These are phyloP conservation scores for Lithocarpus polystachyus DNA, from an alignment of 306 rosid genomes.

Conservation along the genomic window DNA sequence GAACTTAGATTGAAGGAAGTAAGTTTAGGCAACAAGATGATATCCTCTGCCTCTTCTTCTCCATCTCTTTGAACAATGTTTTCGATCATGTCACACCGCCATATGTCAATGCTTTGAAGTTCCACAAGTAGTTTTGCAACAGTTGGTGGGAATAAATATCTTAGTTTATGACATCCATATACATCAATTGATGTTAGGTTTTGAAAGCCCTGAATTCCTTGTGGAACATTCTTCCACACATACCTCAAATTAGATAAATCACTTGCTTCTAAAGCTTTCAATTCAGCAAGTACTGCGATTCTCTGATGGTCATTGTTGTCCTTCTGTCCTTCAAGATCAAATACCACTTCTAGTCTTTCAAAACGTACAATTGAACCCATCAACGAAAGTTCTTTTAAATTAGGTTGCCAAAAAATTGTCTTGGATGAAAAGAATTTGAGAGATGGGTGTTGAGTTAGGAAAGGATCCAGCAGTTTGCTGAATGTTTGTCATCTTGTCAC, in stretches of 20 bases:
- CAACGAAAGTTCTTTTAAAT: not conserved
- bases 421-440: not conserved
- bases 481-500: too few species aligned
- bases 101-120: not conserved
- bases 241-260: not conserved
- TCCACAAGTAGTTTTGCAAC: too few species aligned
- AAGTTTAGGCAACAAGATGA: not conserved
- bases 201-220: not conserved
- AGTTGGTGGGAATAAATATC: not conserved
- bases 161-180: not conserved
- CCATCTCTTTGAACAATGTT: not conserved
- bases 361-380: rapidly evolving
- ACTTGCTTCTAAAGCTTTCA: not conserved
- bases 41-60: not conserved
- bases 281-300: not conserved
- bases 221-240: not conserved
- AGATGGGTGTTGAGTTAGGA: not conserved
- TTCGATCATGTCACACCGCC: not conserved
- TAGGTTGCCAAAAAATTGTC: not conserved
- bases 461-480: too few species aligned
- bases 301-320: not conserved
- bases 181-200: not conserved
- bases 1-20: not conserved
- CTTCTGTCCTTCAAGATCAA: not conserved
- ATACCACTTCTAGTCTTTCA: not conserved